These are phyloP conservation scores for Dendrobium huoshanense DNA, from an alignment of 106 monocot species.

Conservation along the genomic window DNA sequence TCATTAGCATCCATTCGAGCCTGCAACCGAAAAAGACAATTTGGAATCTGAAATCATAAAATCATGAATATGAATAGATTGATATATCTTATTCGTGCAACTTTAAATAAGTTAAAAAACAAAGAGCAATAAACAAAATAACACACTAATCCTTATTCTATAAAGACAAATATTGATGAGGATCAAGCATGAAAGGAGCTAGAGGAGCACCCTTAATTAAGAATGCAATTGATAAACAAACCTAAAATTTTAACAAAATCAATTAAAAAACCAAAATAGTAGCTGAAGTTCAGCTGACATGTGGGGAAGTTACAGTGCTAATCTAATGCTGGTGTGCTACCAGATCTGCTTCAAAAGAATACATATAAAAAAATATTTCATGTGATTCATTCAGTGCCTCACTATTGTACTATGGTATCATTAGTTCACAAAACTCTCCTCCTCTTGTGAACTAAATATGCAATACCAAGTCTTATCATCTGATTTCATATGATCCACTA, in stretches of 20 bases:
- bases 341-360: background rate
- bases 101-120: no score
- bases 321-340: background rate
- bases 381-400: background rate
- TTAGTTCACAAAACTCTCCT: background rate
- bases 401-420: background rate
- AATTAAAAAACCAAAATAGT: background rate
- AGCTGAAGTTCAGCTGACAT: background rate
- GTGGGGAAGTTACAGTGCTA: background rate
- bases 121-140: no score
- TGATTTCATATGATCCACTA: conserved; percentile 88
- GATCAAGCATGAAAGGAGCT: no score
- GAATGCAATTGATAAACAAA: no score
- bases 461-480: conserved; percentile 33
- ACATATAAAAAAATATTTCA: background rate
- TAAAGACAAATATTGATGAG: no score
- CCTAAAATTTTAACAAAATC: background rate
- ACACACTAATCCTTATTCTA: no score
- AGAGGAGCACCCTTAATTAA: no score
- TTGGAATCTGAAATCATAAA: no score
- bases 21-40: no score
- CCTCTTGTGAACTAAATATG: background rate
- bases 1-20: no score
- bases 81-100: no score
- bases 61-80: no score